A percentile compares a stretch with the other conserved stretches of the same genome.
Conservation (phyloP, 2,329 filamentous ascomycete genomes). For the Fusarium sp. region DNA sequence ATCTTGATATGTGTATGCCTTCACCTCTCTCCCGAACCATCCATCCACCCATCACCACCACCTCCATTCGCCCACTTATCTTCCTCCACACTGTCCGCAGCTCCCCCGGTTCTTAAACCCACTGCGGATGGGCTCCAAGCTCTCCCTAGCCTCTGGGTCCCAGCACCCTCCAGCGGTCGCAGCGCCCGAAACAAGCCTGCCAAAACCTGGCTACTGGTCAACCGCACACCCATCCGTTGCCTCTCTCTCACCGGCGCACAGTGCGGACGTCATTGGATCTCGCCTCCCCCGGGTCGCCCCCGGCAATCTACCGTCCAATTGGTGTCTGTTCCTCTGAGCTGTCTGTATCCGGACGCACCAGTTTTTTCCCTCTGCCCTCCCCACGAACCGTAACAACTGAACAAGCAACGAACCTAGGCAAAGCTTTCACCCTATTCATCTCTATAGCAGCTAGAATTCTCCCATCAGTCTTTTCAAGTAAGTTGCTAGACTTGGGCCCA, state of each 20-base stretch:
- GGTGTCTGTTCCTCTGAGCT: conserved; percentile 29
- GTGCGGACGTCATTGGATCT: conserved; percentile 44
- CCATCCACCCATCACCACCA: conserved; percentile 42
- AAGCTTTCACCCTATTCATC: conserved; percentile 9
- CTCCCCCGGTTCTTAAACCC: conserved; percentile 35
- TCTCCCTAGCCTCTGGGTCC: conserved; percentile 26
- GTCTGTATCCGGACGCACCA: conserved; percentile 15
- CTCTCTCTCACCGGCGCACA: conserved; percentile 29
- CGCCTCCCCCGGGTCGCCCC: conserved; percentile 40
- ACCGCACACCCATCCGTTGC: conserved; percentile 25
- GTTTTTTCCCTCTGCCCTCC: conserved; percentile 23
- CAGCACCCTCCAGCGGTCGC: conserved; percentile 35
- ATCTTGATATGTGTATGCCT: neutral
- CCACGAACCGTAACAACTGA: conserved; percentile 17
- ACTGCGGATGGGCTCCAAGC: conserved; percentile 15
- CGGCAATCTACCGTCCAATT: conserved; percentile 42
- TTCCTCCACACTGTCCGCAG: conserved; percentile 33
- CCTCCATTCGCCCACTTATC: conserved; percentile 40
- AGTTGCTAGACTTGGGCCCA: neutral
- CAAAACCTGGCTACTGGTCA: conserved; percentile 11
- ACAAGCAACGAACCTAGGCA: conserved; percentile 28
- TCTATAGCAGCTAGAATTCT: conserved; percentile 4
- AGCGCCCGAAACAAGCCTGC: conserved; percentile 37
- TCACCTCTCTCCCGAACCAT: conserved; percentile 3
- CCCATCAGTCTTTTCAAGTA: neutral